A percentile compares a stretch with the other conserved stretches of the same genome.
Evolutionary conservation across 2,329 filamentous ascomycete genomes (phyloP).

Genomic region (Nannizziopsis barbatae): DNA sequence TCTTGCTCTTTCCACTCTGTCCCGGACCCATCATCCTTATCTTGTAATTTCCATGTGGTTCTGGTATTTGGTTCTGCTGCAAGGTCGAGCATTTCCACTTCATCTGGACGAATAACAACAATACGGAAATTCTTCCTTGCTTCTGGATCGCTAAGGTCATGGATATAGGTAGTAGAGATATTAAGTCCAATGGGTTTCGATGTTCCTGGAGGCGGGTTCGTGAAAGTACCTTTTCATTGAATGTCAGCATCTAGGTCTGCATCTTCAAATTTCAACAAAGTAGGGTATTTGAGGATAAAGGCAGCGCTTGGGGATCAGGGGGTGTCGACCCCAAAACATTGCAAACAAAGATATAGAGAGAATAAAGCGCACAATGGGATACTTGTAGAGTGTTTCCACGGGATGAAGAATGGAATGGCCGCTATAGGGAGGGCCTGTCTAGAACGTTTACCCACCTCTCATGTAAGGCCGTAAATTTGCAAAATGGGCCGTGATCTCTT

Average conservation of each 20-base stretch:
- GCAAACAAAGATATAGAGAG: neutral
- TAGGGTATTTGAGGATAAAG: neutral
- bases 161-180: constrained; percentile 40
- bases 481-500: constrained; percentile 76
- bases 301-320: neutral
- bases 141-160: constrained; percentile 55
- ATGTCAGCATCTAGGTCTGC: neutral
- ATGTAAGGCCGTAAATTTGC: constrained; percentile 74
- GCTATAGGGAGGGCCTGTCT: constrained; percentile 1
- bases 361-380: no score
- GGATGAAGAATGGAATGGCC: neutral
- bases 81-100: constrained; percentile 65
- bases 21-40: constrained; percentile 27
- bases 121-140: constrained; percentile 72
- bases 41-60: constrained; percentile 55
- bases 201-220: constrained; percentile 57
- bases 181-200: constrained; percentile 36
- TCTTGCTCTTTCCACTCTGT: constrained; percentile 56
- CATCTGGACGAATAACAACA: constrained; percentile 70
- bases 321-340: no score
- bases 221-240: constrained; percentile 48
- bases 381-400: neutral
- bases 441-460: constrained; percentile 45
- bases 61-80: constrained; percentile 51
- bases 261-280: neutral